These are phyloP conservation scores for Streptanthus diversifolius DNA, from an alignment of 345 rosid species.

Conservation along the genomic window DNA sequence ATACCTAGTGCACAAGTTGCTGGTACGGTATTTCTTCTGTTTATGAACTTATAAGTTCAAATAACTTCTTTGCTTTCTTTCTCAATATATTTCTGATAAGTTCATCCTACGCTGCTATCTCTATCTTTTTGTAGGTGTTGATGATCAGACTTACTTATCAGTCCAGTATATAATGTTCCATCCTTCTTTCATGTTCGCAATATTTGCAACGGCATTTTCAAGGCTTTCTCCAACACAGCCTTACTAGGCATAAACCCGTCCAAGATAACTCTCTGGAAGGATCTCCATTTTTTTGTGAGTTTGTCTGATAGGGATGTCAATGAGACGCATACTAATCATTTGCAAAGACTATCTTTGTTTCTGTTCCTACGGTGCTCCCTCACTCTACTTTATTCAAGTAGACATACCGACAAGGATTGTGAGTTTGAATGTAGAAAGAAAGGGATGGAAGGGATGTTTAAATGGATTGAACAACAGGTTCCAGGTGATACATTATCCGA, in stretches of 20 bases:
- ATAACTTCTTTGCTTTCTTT: slow-evolving; percentile 2
- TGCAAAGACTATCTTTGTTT: slow-evolving; percentile 63
- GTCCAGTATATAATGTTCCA: slow-evolving; percentile 36
- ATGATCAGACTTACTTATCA: slow-evolving; percentile 69
- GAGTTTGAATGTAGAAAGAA: slow-evolving; percentile 39
- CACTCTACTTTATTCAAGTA: slow-evolving; percentile 42
- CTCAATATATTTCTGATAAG: neutral
- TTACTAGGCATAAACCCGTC: slow-evolving; percentile 24
- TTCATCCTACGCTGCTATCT: neutral
- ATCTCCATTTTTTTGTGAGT: slow-evolving; percentile 64
- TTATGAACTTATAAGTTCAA: slow-evolving; percentile 1
- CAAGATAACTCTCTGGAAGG: slow-evolving; percentile 57
- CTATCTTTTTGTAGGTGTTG: slow-evolving; percentile 56
- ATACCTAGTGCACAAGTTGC: slow-evolving; percentile 73
- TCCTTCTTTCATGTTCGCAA: slow-evolving; percentile 63
- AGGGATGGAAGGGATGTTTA: slow-evolving; percentile 49
- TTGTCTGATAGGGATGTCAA: slow-evolving; percentile 37
- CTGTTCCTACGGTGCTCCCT: slow-evolving; percentile 71
- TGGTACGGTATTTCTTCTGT: slow-evolving; percentile 48
- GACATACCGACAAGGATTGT: slow-evolving; percentile 38
- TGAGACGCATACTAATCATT: slow-evolving; percentile 39
- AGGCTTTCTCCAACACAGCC: slow-evolving; percentile 45
- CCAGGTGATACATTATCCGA: slow-evolving; percentile 29
- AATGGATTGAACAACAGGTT: slow-evolving; percentile 61
- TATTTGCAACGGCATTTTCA: slow-evolving; percentile 58